Conservation (phyloP, 805 yeast species). For the Hanseniaspora meyeri region DNA sequence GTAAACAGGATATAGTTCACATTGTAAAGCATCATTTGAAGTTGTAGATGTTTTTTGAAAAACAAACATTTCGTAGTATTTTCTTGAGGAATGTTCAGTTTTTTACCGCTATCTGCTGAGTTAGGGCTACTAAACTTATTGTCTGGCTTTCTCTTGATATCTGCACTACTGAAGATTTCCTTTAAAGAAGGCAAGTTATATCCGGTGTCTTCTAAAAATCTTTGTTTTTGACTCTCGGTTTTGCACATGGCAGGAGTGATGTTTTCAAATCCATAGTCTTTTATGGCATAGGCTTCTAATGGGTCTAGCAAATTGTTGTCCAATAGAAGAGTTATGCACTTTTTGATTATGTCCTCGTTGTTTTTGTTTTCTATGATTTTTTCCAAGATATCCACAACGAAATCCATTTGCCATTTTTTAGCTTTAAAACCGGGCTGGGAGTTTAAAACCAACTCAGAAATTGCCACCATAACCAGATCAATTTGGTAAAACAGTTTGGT, state of each 20-base stretch:
- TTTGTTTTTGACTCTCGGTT: constrained; percentile 11
- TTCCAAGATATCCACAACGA: constrained; percentile 2
- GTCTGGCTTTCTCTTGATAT: constrained; percentile 2
- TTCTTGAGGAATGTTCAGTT: constrained; percentile 30
- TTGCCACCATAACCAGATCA: constrained; percentile 3
- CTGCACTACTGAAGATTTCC: constrained; percentile 20
- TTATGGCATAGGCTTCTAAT: constrained; percentile 10
- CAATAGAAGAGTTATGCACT: background rate
- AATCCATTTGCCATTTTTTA: constrained; percentile 12
- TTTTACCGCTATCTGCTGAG: constrained; percentile 22
- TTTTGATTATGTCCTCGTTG: constrained; percentile 1
- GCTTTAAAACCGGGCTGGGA: background rate
- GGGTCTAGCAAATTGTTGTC: constrained; percentile 7
- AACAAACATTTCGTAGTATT: constrained; percentile 32
- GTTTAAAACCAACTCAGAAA: constrained; percentile 5
- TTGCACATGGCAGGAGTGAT: constrained; percentile 13
- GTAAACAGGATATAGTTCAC: constrained; percentile 39
- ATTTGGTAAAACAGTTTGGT: constrained; percentile 10
- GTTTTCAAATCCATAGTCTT: background rate
- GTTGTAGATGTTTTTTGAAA: constrained; percentile 30
- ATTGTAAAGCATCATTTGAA: constrained; percentile 39
- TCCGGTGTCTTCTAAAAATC: constrained; percentile 9
- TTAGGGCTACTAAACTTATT: background rate
- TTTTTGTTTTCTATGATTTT: background rate
- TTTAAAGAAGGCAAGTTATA: constrained; percentile 26